Evolutionary conservation across 1,284 basidiomycete species (phyloP).

Genomic region (Sanghuangporus weigelae): DNA sequence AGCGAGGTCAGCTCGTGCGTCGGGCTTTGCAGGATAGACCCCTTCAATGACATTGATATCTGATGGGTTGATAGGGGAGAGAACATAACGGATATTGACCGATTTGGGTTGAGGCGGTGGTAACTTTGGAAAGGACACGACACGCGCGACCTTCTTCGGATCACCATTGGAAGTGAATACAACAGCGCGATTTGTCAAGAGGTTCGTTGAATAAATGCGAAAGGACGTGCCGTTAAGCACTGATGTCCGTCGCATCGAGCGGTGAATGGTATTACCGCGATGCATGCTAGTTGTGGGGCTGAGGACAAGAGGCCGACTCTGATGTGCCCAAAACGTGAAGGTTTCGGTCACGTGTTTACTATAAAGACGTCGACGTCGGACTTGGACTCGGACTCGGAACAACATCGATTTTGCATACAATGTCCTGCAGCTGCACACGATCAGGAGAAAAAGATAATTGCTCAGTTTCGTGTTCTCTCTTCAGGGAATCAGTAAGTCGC

Average conservation of each 20-base stretch:
- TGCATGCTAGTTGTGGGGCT: too few relatives aligned
- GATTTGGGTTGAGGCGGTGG: conserved; percentile 48
- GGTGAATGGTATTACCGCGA: neutral
- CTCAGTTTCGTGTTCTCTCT: too few relatives aligned
- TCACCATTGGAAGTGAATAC: conserved; percentile 58
- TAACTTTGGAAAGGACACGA: conserved; percentile 47
- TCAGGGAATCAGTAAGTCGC: too few relatives aligned
- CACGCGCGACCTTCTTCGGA: conserved; percentile 52
- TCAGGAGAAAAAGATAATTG: too few relatives aligned
- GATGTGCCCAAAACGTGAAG: too few relatives aligned
- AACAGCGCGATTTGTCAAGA: conserved; percentile 49
- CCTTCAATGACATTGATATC: conserved; percentile 82
- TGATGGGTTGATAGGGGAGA: conserved; percentile 78
- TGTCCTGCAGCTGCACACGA: too few relatives aligned
- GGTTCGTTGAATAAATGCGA: conserved; percentile 11
- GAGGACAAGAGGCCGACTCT: too few relatives aligned
- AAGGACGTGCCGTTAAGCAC: too few relatives aligned
- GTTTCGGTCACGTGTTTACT: too few relatives aligned
- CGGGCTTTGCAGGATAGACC: conserved; percentile 68
- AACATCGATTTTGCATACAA: too few relatives aligned
- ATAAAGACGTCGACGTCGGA: too few relatives aligned
- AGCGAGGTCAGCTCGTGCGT: conserved; percentile 33
- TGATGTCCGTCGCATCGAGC: neutral
- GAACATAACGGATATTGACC: conserved; percentile 62
- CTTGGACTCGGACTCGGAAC: too few relatives aligned